Evolutionary conservation across 2,329 filamentous ascomycete genomes (phyloP).

Genomic region (Calonectria crousiana): DNA sequence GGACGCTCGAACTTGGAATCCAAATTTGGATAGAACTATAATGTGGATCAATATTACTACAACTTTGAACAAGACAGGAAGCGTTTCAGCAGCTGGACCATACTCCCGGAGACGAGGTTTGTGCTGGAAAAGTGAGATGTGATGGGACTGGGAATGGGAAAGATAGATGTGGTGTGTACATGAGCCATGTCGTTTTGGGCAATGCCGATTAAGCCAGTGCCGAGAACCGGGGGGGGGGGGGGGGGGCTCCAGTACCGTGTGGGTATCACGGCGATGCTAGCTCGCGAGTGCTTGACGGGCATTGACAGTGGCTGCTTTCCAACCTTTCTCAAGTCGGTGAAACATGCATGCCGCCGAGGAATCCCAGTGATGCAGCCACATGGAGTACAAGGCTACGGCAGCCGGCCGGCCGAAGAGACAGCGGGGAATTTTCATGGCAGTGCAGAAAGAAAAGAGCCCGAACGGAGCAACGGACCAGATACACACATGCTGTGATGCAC

Average conservation of each 20-base stretch:
- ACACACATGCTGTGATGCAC: neutral
- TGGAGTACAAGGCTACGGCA: slow-evolving; percentile 1
- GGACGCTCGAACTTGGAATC: slow-evolving; percentile 11
- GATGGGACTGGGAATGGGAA: neutral
- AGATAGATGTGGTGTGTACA: neutral
- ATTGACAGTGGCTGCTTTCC: slow-evolving; percentile 13
- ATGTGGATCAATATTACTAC: slow-evolving; percentile 12
- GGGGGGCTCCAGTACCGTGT: slow-evolving; percentile 21
- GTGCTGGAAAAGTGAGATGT: neutral
- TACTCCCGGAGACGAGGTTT: neutral
- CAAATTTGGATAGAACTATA: slow-evolving; percentile 23
- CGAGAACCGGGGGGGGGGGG: neutral
- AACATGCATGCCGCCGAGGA: slow-evolving; percentile 38
- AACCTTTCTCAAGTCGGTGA: slow-evolving; percentile 28
- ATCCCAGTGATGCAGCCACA: slow-evolving; percentile 27
- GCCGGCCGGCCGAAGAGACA: slow-evolving; percentile 5
- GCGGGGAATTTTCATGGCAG: slow-evolving; percentile 2
- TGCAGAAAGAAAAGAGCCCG: neutral
- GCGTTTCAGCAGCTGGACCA: neutral
- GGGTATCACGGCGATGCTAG: slow-evolving; percentile 23
- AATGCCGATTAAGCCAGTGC: neutral
- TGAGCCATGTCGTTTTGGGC: neutral
- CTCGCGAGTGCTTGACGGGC: slow-evolving; percentile 1
- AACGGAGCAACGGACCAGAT: neutral
- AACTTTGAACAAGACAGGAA: neutral